Base-by-base conservation (phyloP, 805 yeast genomes). In the Metschnikowia rubicola region DNA sequence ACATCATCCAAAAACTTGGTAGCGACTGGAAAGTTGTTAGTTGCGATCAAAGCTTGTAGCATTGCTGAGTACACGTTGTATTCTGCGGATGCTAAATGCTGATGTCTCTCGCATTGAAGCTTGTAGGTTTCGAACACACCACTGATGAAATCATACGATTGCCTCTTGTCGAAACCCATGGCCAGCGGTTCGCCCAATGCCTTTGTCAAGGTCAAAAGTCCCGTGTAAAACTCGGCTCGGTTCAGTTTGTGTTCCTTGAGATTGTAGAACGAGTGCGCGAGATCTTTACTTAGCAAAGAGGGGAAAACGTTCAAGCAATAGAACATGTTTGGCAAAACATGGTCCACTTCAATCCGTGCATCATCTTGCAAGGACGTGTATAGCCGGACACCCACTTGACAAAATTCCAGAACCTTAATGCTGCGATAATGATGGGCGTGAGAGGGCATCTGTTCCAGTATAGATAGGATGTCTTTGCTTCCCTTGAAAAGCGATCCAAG, bases 1-100 rank as follows among this genome's bases (percentile, higher is more conserved):
- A 84, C 67, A 35, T 73, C 67, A 58, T 84, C 86, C 55, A 86
- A 65, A 46, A 84, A 74, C 48, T 75, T 70, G 1, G 84, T 73
- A 3, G 88, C 83, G 35, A 75, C 54, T 8, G 70, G 67, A 33
- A 73, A 53, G 52, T 82, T 78, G 35, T 75, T 77, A 37, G 79
- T 77, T 43, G 68, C 66, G 10, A 81, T 71, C 44, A 85, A 66
- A 1, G 83, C 72, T 31, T 80, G 73, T 32, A 84, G 70, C 48
- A 81, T 65, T 37, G 68, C 62, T 1, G 80, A 64, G 57, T 83
- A 84, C 30, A 83, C 73, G 31, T 65, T 61, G 53, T 71, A 77
- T 54, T 79, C 82, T 32, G 69, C 59, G 5, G 30, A 32, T 4
- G 37, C 39, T 11, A 46, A 26, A 13, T 37, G 33, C 4, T 39